Evolutionary conservation across 106 monocot genomes (phyloP), one percentile per base, ranked within the genome.

Genomic region (Apostasia shenzhenica): DNA sequence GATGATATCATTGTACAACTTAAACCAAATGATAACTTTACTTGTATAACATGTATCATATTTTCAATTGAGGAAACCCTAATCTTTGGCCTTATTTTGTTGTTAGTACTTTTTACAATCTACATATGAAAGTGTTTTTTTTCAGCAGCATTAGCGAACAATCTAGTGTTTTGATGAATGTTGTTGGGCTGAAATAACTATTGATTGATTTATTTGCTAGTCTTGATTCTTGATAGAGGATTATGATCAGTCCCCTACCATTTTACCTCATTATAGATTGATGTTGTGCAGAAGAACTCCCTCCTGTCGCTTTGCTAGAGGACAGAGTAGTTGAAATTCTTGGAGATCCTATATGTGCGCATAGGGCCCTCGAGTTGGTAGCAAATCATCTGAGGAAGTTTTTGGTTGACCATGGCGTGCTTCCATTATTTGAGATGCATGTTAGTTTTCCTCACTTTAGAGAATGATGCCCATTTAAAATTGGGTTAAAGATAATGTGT

Each of bases 321-420:
- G 88, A 89, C 51, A 79, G 85, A 80, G 79, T 89, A 55, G 85
- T 89, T 43, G 84, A 89, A 68, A 85, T 89, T 71, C 88, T 85
- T 75, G 88, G 88, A 60, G 85, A 89, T 8, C 82, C 82, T 1
- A 45, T 45, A 4, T 78, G 79, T 41, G 68, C 80, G 67, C 84
- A 82, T 57, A 85, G 77, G 68, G 88, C 88, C 4, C 67, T 89
- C 41, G 88, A 85, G 80, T 14, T 85, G 40, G 73, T 89, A 59
- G 12, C 79, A 9, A 66, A 57, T 42, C 84, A 89, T 64, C 66
- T 89, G 37, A 79, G 88, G 67, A 89, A 82, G 70, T 89, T 85
- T 72, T 57, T 89, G 48, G 81, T 89, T 66, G 88, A 89, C 75
- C 88, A 77, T 43, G 80, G 82, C 63, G 85, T 85, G 12, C 52